These are phyloP conservation scores for Truncatella angustata DNA, from an alignment of 2,329 filamentous ascomycete species.

Conservation along the genomic window DNA sequence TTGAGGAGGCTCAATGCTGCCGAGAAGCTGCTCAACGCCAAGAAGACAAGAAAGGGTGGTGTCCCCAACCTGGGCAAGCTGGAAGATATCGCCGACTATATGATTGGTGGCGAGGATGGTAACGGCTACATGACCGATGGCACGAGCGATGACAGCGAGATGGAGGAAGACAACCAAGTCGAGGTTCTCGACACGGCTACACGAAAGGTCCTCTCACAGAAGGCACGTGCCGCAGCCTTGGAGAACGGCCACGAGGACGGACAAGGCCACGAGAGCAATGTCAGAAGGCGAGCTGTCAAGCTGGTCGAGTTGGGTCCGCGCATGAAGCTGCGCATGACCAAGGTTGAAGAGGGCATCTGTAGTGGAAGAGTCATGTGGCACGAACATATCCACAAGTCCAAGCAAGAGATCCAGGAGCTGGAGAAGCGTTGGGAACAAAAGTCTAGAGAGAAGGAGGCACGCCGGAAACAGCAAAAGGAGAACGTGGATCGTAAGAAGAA, in stretches of 20 bases:
- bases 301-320: constrained; percentile 89
- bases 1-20: constrained; percentile 82
- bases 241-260: constrained; percentile 43
- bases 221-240: constrained; percentile 47
- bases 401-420: constrained; percentile 72
- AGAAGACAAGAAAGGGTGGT: constrained; percentile 63
- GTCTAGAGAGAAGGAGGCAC: constrained; percentile 75
- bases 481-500: constrained; percentile 87
- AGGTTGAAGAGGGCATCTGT: constrained; percentile 93
- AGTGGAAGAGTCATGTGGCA: constrained; percentile 96
- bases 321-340: constrained; percentile 84
- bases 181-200: constrained; percentile 71
- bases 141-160: constrained; percentile 85
- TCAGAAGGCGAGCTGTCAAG: constrained; percentile 87
- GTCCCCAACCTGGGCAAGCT: constrained; percentile 89
- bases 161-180: constrained; percentile 93
- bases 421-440: constrained; percentile 81
- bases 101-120: constrained; percentile 77
- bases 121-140: constrained; percentile 83
- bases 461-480: constrained; percentile 79
- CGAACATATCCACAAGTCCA: constrained; percentile 84
- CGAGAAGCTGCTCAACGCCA: constrained; percentile 68
- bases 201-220: constrained; percentile 56
- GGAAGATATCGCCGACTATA: constrained; percentile 91
- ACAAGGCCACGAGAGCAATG: constrained; percentile 44